phyloP scores from a whole-genome alignment of 306 rosid species.

The Quercus bicolor region DNA sequence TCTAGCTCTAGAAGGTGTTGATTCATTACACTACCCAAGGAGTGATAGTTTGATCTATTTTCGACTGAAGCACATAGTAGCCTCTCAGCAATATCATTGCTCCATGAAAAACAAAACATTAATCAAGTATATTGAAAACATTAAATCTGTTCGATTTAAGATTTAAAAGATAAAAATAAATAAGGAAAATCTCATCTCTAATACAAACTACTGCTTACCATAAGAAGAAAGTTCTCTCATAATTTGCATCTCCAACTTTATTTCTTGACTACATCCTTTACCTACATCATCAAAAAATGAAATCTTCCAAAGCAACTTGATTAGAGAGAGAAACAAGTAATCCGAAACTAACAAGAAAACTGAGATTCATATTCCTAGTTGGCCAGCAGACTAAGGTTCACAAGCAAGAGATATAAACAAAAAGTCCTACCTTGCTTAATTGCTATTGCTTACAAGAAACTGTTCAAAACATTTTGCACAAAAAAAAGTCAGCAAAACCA shows the following conservation, averaged over 20 bases:
- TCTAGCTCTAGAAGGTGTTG: not conserved
- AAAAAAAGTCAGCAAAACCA: conserved; percentile 11
- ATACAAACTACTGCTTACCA: not conserved
- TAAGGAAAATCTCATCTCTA: not conserved
- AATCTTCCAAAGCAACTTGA: not conserved
- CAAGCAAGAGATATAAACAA: conserved; percentile 30
- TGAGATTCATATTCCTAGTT: not conserved
- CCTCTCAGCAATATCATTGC: not conserved
- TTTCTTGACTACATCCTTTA: not conserved
- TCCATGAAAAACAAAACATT: not conserved
- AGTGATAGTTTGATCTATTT: not conserved
- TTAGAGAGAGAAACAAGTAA: not conserved
- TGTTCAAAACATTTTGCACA: conserved; percentile 22
- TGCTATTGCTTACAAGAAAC: conserved; percentile 38
- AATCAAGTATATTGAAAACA: not conserved
- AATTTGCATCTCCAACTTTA: not conserved
- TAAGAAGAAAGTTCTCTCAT: not conserved
- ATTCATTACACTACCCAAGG: not conserved
- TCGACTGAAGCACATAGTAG: not conserved
- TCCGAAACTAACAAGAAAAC: not conserved
- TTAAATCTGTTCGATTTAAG: not conserved
- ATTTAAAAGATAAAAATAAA: not conserved
- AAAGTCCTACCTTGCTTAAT: conserved; percentile 19
- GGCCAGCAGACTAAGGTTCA: not conserved
- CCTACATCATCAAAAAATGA: not conserved